Base-by-base conservation (phyloP, 2,329 filamentous ascomycete genomes). In the Xylaria sp. region DNA sequence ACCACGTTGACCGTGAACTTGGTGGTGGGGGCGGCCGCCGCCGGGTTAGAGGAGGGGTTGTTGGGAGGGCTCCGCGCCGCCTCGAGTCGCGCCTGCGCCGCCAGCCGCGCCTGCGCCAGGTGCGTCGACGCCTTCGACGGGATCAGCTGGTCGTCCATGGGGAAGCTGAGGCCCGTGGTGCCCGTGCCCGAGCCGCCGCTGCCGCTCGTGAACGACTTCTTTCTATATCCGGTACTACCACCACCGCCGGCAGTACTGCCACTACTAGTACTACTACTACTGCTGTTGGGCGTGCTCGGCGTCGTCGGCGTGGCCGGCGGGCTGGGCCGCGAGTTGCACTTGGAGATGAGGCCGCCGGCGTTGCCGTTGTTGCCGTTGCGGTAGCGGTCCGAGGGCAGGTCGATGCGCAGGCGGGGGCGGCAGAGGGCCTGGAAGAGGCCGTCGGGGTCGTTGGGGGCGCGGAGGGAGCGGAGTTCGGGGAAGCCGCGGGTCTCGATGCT, bases 341-440 rank as follows among this genome's bases (percentile, higher is more conserved):
- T 62, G 1, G 59, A 54, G 16, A 69, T 64, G 9, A 67, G 65
- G 3, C 61, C 63, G 24, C 29, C 29, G n/a, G n/a, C n/a, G n/a
- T n/a, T n/a, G n/a, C n/a, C n/a, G n/a, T n/a, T n/a, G n/a, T n/a
- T n/a, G n/a, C n/a, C n/a, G n/a, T n/a, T n/a, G 18, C 72, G 73
- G 65, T 77, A 79, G 19, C 77, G 76, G 57, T 85, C 81, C 8
- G 71, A 71, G 1, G 79, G 75, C 19, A 81, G 72, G 39, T 84
- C 78, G 18, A 83, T 74, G 24, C 77, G 76, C 24, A 81, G 80
- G 3, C 79, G 73, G 0, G 88, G 88, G 40, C 79, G 80, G 69
- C 89, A 92, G 1, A 91, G 77, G 1, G 76, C 72, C 71, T 92
- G 89, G 57, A 92, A 84, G 7, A 82, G 62, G 21, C 88, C 89